Evolutionary conservation across 371 early-diverging fungal genomes (phyloP), one percentile per base, ranked within the genome.

Genomic region (Mucor plumbeus): DNA sequence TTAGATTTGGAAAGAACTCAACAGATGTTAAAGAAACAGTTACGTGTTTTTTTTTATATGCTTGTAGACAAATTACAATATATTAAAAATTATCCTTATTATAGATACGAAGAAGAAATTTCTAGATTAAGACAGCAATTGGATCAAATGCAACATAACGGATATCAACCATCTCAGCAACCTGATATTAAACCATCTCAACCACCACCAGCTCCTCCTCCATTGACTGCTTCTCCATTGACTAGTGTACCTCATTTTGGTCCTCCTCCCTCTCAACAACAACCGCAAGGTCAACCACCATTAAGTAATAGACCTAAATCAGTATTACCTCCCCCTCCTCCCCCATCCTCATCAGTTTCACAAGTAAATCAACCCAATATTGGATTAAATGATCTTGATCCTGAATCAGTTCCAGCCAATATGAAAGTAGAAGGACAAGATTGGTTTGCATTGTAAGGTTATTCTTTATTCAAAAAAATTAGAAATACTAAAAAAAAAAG

Each of bases 1-100:
- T 79, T 75, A 50, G 96, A 96, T 50, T 82, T 96, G 62, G 95
- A 96, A 69, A 81, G 91, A 61, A 85, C 87, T 26, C 94, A 95
- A 67, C 85, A 86, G 65, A 76, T 81, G 50, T 83, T 93, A 17
- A 93, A 94, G 79, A 85, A 87, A 72, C 88, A 90, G 87, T 87
- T 82, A 66, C 75, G 60, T 63, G 38, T 64, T 58, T 62, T 36
- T 26, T 61, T 38, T 61, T 43, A 5, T 31, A 11, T 61, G 55
- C 15, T 39, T 26, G 21, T 41, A 43, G 38, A 11, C 21, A 4
- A 61, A n/a, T 5, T 48, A 10, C 13, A 44, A n/a, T 48, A 40
- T n/a, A 36, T 39, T 36, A 11, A 26, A 26, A 26, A 26, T 26
- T 26, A 26, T 26, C 26, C 1, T 26, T 38, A 26, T 36, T 17